A percentile compares a stretch with the other conserved stretches of the same genome.
phyloP scores from a whole-genome alignment of 2,329 filamentous ascomycete species.

The Tolypocladium amazonense region DNA sequence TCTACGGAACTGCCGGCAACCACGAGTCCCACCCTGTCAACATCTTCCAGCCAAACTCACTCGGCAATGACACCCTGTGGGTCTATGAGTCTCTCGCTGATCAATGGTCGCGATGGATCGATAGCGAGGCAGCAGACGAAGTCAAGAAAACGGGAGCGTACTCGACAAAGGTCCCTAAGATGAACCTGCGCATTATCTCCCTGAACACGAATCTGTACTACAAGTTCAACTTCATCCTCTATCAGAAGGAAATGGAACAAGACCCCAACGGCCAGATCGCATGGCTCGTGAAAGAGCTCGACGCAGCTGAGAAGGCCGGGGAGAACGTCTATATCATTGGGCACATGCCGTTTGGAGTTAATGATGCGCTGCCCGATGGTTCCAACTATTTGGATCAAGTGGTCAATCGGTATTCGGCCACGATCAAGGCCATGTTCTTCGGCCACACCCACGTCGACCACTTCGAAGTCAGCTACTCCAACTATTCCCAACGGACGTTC shows the following conservation, averaged over 20 bases:
- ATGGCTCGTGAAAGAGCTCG: constrained; percentile 45
- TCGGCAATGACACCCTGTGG: constrained; percentile 33
- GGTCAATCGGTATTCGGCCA: constrained; percentile 40
- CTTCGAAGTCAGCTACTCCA: constrained; percentile 42
- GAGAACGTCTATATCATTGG: constrained; percentile 47
- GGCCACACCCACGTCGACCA: constrained; percentile 48
- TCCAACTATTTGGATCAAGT: constrained; percentile 43
- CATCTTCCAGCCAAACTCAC: constrained; percentile 30
- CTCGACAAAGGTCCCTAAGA: constrained; percentile 29
- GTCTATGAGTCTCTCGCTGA: constrained; percentile 36
- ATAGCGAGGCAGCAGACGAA: constrained; percentile 14
- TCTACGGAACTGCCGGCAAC: constrained; percentile 45
- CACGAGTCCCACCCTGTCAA: constrained; percentile 44
- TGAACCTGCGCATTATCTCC: constrained; percentile 44
- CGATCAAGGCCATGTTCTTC: constrained; percentile 45
- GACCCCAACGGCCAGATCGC: constrained; percentile 41
- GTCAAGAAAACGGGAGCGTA: constrained; percentile 35
- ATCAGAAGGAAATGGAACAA: constrained; percentile 32
- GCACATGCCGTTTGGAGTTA: constrained; percentile 42
- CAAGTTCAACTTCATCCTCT: constrained; percentile 43
- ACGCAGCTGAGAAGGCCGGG: constrained; percentile 37
- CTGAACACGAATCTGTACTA: constrained; percentile 50
- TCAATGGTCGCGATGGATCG: constrained; percentile 37
- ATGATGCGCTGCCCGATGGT: constrained; percentile 39
- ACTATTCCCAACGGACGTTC: constrained; percentile 30